These are phyloP conservation scores for Rosa rugosa DNA, from an alignment of 306 rosid genomes.

Conservation along the genomic window DNA sequence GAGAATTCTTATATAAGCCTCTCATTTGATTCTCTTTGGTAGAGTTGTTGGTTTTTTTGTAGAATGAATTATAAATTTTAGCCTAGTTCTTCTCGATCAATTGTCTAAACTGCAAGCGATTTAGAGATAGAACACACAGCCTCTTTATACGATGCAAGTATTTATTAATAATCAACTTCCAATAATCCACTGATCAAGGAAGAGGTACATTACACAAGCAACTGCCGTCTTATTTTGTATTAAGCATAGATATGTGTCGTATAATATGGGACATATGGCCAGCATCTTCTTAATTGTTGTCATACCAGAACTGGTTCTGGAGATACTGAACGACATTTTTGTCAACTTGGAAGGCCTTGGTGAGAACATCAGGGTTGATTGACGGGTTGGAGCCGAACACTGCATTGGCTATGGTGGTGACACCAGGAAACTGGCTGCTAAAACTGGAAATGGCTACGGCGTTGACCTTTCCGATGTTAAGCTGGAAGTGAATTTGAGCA, in stretches of 20 bases:
- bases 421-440: slow-evolving; percentile 11
- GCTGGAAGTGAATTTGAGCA: slow-evolving; percentile 18
- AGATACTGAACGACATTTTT: background rate
- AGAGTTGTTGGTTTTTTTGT: background rate
- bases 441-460: background rate
- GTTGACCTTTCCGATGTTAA: background rate
- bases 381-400: slow-evolving; percentile 4
- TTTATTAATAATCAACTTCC: background rate
- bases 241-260: background rate
- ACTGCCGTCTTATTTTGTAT: background rate
- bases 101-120: background rate
- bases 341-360: slow-evolving; percentile 14
- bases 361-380: background rate
- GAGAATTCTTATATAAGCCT: background rate
- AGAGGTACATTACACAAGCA: background rate
- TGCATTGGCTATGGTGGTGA: slow-evolving; percentile 10
- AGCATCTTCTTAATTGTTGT: background rate
- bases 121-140: background rate
- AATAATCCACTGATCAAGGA: background rate
- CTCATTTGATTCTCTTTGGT: background rate
- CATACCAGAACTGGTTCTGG: slow-evolving; percentile 17
- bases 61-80: background rate
- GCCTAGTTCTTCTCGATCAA: background rate
- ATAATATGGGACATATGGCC: background rate
- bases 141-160: too few species aligned